Base-by-base conservation (phyloP, 441 rosid genomes). In the Erysimum pusillum region DNA sequence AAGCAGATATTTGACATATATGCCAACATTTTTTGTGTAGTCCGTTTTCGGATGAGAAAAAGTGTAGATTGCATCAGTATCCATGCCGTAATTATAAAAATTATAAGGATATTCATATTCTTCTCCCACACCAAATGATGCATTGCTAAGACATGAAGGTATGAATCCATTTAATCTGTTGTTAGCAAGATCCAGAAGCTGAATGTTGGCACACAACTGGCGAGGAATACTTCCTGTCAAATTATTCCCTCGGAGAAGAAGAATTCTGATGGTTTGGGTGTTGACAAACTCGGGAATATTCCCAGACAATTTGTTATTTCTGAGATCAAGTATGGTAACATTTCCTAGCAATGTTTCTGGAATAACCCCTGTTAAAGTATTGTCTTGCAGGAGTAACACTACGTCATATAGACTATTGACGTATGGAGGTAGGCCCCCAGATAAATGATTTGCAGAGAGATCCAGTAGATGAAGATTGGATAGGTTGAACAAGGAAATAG, bases 121-220 rank as follows among this genome's bases (percentile, higher is more conserved):
- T n/a, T n/a, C n/a, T n/a, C n/a, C n/a, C n/a, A n/a, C 39, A 28
- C 62, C 28, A 9, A 60, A 46, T 17, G 69, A 49, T 25, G 32
- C 44, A 11, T 76, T 76, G 11, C 44, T 53, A 1, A 76, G 63
- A 39, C 80, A 80, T 2, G 72, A 25, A 57, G 81, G 76, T 39
- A 76, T 46, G 2, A 56, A 48, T 1, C 78, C 79, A 25, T 41
- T 34, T 10, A 80, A 2, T 1, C 7, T 42, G 34, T 80, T 76
- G 5, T 32, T 12, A 0, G 76, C 17, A 56, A 80, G 71, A 68
- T 76, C 81, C 4, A 80, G 4, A 7, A 72, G 63, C 0, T 22
- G 18, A 11, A 76, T 56, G 15, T 22, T 42, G 2, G 35, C 63
- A 59, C 80, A 80, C 11, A 80, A 10, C 7, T 67, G 41, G 1